Evolutionary conservation across 208 protist species (phyloP), one percentile per base, ranked within the genome.

Genomic region (Porcisia deanei): DNA sequence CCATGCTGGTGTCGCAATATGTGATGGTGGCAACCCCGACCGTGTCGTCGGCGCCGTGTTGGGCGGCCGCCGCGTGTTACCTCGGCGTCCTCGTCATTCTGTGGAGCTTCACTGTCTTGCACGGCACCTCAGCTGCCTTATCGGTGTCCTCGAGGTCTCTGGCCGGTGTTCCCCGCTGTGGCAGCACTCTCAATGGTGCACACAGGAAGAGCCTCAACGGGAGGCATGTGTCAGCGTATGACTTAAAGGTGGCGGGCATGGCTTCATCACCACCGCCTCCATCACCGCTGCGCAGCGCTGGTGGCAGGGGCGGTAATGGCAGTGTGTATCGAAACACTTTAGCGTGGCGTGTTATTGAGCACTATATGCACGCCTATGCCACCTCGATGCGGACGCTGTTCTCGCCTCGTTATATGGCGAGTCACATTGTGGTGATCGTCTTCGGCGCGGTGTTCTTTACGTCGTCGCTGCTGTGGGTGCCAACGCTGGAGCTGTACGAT

Each of bases 391-490:
- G 53, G 22, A 65, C 66, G 14, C 64, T 74, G 20, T 45, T 88
- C 4, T 20, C 18, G 10, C 43, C 41, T 22, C 74, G 85, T 39
- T 12, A 30, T 2, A 45, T 83, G 37, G 78, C 97, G 7, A 39
- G 78, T 16, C 91, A 90, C 47, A 12, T 87, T 1, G 76, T 89
- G 16, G 92, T 98, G 71, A 80, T 87, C 18, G 70, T 96, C 18
- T 98, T 98, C 73, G 95, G 98, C 71, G 87, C 81, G 14, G 88
- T 89, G 37, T 97, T 98, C 94, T 93, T 96, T 49, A 78, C 79
- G 8, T 94, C 97, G 80, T 94, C 98, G 12, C 97, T 98, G 66
- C 84, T 98, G 68, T 98, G 96, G 96, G 96, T 91, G 25, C 96
- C 96, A 5, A 79, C 84, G 14, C 72, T 98, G 18, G 73, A 84